These are phyloP conservation scores for Bocquillonia castaneifolia DNA, from an alignment of 441 rosid genomes.

Conservation along the genomic window DNA sequence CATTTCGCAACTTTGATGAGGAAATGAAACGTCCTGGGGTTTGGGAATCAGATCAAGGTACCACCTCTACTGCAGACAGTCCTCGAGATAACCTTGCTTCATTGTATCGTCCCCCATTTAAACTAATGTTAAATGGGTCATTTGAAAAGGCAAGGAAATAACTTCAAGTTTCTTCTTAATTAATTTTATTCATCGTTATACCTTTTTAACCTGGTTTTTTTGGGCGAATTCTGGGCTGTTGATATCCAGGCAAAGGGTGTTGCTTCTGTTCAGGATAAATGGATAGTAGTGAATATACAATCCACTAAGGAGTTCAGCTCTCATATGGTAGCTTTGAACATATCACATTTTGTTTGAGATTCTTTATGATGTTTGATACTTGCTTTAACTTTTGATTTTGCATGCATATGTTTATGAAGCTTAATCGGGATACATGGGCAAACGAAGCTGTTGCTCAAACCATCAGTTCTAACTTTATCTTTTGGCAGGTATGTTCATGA, in stretches of 20 bases:
- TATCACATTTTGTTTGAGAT: not conserved
- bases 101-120: conserved; percentile 84
- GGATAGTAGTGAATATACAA: conserved; percentile 92
- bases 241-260: conserved; percentile 62
- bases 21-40: conserved; percentile 84
- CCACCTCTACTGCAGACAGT: conserved; percentile 56
- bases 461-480: conserved; percentile 73
- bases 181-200: not conserved
- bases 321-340: conserved; percentile 60
- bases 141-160: conserved; percentile 66
- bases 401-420: conserved; percentile 46
- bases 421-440: conserved; percentile 96
- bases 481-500: conserved; percentile 80
- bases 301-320: conserved; percentile 91
- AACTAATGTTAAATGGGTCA: conserved; percentile 75
- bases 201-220: conserved; percentile 11
- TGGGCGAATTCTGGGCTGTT: conserved; percentile 2
- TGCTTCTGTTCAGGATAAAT: conserved; percentile 71
- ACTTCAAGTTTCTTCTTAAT: conserved; percentile 5
- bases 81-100: conserved; percentile 86
- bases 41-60: conserved; percentile 81
- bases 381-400: conserved; percentile 17
- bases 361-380: conserved; percentile 4
- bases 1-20: conserved; percentile 85
- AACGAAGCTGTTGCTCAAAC: conserved; percentile 91